phyloP scores from a whole-genome alignment of 2,329 filamentous ascomycete species.

The Macrophomina pseudophaseolina region DNA sequence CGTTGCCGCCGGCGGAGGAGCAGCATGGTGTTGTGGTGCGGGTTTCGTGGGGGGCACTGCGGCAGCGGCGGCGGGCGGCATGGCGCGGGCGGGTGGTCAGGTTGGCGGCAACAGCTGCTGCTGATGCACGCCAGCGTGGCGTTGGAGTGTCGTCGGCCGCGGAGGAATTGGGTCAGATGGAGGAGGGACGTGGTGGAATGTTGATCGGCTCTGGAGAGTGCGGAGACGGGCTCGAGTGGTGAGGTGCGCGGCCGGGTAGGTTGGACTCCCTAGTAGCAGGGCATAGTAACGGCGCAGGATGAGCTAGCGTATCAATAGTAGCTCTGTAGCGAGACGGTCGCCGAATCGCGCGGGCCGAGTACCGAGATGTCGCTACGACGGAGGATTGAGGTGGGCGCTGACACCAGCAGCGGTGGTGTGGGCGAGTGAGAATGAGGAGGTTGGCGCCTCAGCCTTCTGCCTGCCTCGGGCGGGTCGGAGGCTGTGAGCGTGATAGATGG shows the following conservation, averaged over 20 bases:
- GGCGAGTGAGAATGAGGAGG: background rate
- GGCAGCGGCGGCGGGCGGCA: background rate
- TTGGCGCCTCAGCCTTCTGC: slow-evolving; percentile 16
- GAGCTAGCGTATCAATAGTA: slow-evolving; percentile 6
- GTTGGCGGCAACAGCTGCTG: background rate
- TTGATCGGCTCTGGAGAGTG: background rate
- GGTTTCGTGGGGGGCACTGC: background rate
- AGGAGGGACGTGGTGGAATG: background rate
- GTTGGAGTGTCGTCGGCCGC: background rate
- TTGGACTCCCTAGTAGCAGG: slow-evolving; percentile 1
- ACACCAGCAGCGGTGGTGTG: slow-evolving; percentile 1
- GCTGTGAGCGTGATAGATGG: background rate
- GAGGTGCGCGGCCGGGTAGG: background rate
- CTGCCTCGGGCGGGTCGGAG: background rate
- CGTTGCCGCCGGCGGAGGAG: background rate
- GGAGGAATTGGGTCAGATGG: background rate
- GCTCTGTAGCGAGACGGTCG: background rate
- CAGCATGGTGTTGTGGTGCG: background rate
- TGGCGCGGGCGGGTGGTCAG: too few relatives aligned
- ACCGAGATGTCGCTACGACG: background rate
- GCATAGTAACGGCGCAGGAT: background rate
- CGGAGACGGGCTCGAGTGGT: background rate
- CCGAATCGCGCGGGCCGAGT: background rate
- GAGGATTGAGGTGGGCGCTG: background rate
- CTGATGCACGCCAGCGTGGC: background rate